Base-by-base conservation (phyloP, 352 stramenopile species). In the Phytophthora europaea region DNA sequence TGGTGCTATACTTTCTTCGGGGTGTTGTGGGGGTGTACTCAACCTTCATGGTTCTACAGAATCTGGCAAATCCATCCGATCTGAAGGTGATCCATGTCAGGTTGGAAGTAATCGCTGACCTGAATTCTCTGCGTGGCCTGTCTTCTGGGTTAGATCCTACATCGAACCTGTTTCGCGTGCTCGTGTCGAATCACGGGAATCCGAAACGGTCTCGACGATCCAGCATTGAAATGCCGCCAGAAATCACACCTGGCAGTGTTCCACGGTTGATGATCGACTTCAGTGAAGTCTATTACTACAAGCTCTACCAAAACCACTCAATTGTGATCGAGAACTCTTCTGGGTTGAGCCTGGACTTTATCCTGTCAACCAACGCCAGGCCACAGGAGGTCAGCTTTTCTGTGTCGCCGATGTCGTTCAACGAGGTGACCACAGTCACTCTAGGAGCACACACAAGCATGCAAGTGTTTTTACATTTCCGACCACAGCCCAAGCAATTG, bases 261-360 rank as follows among this genome's bases (percentile, higher is more conserved):
- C 62, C 67, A 68, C 70, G 79, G 34, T 71, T 95, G 9, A 78
- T 90, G 52, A 92, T 97, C 36, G 90, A 97, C 65, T 95, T 92
- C 75, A 91, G 85, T 28, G 88, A 97, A 55, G 87, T 97, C 3
- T 97, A 94, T 66, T 97, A 95, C 60, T 81, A 95, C 83, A 95
- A 97, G 65, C 67, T 95, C 4, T 97, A 97, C 58, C 90, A 95
- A 65, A 97, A 97, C 56, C 90, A 97, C 78, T 97, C 90, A 34
- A 93, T 97, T 36, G 85, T 97, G 71, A 90, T 97, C 20, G 90
- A 97, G 62, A 97, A 97, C 53, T 90, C 88, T 23, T 95, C 88
- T 23, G 83, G 85, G n/a, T 70, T 97, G 68, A 89, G 78, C 40
- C 80, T 97, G 18, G 90, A 97, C 63, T 97, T 97, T 63, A 95